Evolutionary conservation across 805 yeast genomes (phyloP).

Genomic region (Torulaspora indica): DNA sequence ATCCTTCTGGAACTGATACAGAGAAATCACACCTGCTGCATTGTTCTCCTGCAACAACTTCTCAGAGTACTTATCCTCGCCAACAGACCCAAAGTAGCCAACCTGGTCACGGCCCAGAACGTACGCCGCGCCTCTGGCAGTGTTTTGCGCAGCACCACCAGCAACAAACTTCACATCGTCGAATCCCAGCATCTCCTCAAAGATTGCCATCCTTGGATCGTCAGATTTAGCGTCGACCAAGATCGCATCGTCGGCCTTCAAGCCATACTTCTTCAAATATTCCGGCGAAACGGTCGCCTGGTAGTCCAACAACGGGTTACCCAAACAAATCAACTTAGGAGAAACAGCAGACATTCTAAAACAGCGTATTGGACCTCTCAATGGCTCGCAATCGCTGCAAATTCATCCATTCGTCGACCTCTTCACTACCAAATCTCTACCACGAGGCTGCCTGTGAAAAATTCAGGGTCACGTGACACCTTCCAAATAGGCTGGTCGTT

Average conservation of each 20-base stretch:
- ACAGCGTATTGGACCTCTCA: neutral
- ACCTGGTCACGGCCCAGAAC: conserved; percentile 76
- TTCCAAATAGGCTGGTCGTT: too few species aligned
- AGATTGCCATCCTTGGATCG: conserved; percentile 80
- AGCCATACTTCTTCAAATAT: conserved; percentile 71
- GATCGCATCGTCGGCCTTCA: conserved; percentile 92
- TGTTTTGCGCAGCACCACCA: conserved; percentile 99
- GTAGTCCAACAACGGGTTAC: conserved; percentile 86
- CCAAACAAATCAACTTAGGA: conserved; percentile 64
- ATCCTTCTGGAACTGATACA: conserved; percentile 73
- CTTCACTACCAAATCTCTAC: neutral
- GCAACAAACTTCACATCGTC: conserved; percentile 71
- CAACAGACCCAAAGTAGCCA: conserved; percentile 93
- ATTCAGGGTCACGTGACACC: conserved; percentile 1
- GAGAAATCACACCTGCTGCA: conserved; percentile 80
- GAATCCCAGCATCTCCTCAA: conserved; percentile 63
- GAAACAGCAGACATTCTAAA: conserved; percentile 8
- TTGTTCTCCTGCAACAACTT: conserved; percentile 77
- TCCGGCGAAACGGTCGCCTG: conserved; percentile 69
- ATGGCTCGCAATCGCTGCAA: neutral
- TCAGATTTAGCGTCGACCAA: conserved; percentile 53
- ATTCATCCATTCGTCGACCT: neutral
- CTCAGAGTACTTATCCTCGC: conserved; percentile 83
- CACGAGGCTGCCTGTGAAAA: conserved; percentile 3
- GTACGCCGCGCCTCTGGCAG: conserved; percentile 98